Conservation (phyloP, 495 filamentous ascomycete species). For the Neurospora sp. region DNA sequence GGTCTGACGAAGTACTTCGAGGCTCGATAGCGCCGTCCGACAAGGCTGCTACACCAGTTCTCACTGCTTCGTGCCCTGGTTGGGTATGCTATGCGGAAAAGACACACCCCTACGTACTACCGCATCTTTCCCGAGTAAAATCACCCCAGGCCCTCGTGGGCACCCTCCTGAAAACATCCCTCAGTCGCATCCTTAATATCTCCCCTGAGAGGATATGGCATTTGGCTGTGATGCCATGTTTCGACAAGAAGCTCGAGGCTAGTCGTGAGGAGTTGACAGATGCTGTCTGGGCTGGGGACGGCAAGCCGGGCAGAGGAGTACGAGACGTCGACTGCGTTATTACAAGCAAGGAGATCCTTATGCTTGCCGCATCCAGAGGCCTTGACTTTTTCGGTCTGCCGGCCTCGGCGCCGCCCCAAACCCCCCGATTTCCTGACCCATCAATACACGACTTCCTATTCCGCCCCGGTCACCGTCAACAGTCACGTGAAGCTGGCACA, state of each 20-base stretch:
- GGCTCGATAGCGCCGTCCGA: conserved; percentile 6
- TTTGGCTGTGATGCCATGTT: conserved; percentile 92
- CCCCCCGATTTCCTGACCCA: conserved; percentile 54
- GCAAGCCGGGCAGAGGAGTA: conserved; percentile 42
- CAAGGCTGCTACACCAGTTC: conserved; percentile 51
- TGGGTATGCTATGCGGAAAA: conserved; percentile 99
- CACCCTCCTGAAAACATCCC: conserved; percentile 74
- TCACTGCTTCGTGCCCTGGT: conserved; percentile 87
- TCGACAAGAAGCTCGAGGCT: conserved; percentile 97
- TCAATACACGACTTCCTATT: conserved; percentile 64
- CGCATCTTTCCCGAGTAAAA: conserved; percentile 83
- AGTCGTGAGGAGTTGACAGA: conserved; percentile 88
- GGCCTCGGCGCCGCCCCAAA: conserved; percentile 36
- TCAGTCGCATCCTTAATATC: conserved; percentile 61
- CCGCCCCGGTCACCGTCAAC: conserved; percentile 22
- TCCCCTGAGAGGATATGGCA: conserved; percentile 82
- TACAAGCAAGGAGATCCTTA: conserved; percentile 83
- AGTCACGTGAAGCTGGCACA: conserved; percentile 47
- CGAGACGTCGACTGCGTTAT: conserved; percentile 97
- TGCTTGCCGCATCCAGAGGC: conserved; percentile 67
- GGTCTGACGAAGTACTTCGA: conserved; percentile 63
- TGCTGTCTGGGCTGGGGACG: conserved; percentile 51
- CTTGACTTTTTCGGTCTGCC: conserved; percentile 64
- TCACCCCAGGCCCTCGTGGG: conserved; percentile 89
- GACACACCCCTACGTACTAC: conserved; percentile 85